Percentiles rank a stretch among this genome's conserved stretches.
Conservation (phyloP, 2,329 filamentous ascomycete genomes). For the Epichloe hybrida region DNA sequence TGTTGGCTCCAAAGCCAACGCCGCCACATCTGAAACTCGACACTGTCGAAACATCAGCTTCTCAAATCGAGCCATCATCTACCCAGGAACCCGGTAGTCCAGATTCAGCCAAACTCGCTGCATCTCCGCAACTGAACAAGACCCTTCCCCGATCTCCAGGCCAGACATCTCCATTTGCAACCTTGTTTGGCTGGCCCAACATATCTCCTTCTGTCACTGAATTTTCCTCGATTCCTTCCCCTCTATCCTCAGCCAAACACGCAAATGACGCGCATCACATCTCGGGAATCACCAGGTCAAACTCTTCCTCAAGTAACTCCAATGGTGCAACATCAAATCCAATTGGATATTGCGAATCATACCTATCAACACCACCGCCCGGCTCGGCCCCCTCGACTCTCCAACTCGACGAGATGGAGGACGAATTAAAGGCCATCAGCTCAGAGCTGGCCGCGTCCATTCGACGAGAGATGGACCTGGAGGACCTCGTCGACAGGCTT, state of each 20-base stretch:
- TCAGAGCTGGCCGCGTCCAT: slow-evolving; percentile 87
- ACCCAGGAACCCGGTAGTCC: slow-evolving; percentile 14
- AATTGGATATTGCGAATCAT: slow-evolving; percentile 37
- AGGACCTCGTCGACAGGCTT: slow-evolving; percentile 80
- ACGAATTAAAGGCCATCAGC: slow-evolving; percentile 87
- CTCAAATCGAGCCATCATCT: slow-evolving; percentile 14
- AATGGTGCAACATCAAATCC: slow-evolving; percentile 29
- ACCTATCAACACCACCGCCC: slow-evolving; percentile 35
- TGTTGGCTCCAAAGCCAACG: slow-evolving; percentile 34
- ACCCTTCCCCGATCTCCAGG: slow-evolving; percentile 40
- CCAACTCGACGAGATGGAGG: slow-evolving; percentile 78
- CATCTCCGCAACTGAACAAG: slow-evolving; percentile 34
- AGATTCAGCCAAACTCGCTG: slow-evolving; percentile 13
- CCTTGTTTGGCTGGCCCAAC: slow-evolving; percentile 39
- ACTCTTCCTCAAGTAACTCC: slow-evolving; percentile 16
- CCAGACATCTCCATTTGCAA: slow-evolving; percentile 33
- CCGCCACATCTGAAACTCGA: slow-evolving; percentile 40
- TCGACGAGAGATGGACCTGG: slow-evolving; percentile 86
- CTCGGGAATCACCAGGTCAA: slow-evolving; percentile 1
- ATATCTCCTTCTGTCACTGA: slow-evolving; percentile 34
- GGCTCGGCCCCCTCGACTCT: slow-evolving; percentile 25
- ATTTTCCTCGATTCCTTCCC: slow-evolving; percentile 40
- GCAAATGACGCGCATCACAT: slow-evolving; percentile 19
- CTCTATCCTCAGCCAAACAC: slow-evolving; percentile 30
- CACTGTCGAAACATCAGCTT: slow-evolving; percentile 22